Percentiles rank a stretch among this genome's conserved stretches.
Conservation (phyloP, 768 basidiomycete species). For the Symmetrospora coprosmae region DNA sequence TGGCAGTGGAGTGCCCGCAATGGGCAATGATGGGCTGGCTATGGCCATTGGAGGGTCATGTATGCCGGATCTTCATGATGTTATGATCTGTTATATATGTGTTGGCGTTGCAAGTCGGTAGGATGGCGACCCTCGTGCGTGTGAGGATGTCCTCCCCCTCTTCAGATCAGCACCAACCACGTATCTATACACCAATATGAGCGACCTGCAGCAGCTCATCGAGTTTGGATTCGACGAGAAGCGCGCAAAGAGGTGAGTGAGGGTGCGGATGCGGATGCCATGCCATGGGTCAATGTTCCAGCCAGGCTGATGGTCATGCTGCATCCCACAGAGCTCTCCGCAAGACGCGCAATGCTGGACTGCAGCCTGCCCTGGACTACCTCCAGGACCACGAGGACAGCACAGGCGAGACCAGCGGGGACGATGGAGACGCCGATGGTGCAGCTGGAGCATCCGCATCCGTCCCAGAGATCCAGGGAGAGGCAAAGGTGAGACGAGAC, state of each 20-base stretch:
- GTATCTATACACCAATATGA: constrained; percentile 43
- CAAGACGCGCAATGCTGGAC: constrained; percentile 47
- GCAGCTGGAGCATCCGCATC: constrained; percentile 32
- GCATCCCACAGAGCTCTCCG: neutral
- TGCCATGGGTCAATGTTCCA: too few relatives aligned
- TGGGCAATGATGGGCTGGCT: neutral
- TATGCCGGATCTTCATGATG: neutral
- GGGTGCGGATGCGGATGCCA: neutral
- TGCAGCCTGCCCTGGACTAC: constrained; percentile 54
- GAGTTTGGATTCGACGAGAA: constrained; percentile 42
- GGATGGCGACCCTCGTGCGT: constrained; percentile 38
- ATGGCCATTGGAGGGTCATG: neutral
- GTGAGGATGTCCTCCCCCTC: constrained; percentile 67
- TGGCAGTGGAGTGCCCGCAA: neutral
- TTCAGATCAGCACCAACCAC: constrained; percentile 52
- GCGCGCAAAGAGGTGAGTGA: constrained; percentile 7
- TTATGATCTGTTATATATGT: neutral
- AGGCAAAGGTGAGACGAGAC: constrained; percentile 33
- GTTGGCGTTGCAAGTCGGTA: constrained; percentile 23
- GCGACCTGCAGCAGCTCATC: constrained; percentile 49
- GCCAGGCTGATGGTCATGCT: neutral
- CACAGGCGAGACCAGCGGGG: constrained; percentile 18
- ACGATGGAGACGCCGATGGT: constrained; percentile 41
- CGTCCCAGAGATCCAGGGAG: constrained; percentile 22
- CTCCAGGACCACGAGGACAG: constrained; percentile 23